A percentile compares a stretch with the other conserved stretches of the same genome.
Conservation (phyloP, 1,284 basidiomycete genomes). For the Paramarasmius palmivorus region DNA sequence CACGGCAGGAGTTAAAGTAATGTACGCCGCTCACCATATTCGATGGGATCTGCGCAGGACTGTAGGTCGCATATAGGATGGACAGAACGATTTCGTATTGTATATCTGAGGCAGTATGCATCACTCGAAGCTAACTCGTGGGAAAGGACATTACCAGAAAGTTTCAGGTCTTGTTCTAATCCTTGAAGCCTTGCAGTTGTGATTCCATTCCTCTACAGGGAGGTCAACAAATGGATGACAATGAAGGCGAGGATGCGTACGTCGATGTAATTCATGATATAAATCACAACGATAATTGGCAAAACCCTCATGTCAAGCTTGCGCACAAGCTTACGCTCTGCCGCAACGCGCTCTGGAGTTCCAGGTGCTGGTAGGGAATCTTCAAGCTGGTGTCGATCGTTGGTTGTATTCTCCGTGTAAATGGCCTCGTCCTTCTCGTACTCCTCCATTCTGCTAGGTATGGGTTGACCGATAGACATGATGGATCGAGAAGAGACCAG, state of each 20-base stretch:
- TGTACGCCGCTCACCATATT: conserved; percentile 50
- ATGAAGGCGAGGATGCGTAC: too few species aligned
- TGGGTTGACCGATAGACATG: too few species aligned
- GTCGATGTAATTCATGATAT: too few species aligned
- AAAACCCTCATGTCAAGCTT: conserved; percentile 55
- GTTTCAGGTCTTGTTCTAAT: conserved; percentile 53
- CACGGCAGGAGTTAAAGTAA: background rate
- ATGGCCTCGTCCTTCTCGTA: too few species aligned
- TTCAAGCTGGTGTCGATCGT: too few species aligned
- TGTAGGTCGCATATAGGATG: conserved; percentile 60
- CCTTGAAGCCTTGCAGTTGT: conserved; percentile 63
- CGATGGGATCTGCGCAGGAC: conserved; percentile 63
- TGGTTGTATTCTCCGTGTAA: too few species aligned
- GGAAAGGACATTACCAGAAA: conserved; percentile 37
- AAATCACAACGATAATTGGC: too few species aligned
- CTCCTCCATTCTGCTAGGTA: too few species aligned
- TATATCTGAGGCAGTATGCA: conserved; percentile 42
- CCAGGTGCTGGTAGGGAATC: conserved; percentile 14
- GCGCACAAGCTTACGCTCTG: conserved; percentile 44
- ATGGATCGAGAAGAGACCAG: too few species aligned
- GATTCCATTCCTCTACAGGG: conserved; percentile 52
- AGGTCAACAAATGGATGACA: too few species aligned
- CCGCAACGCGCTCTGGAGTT: conserved; percentile 19
- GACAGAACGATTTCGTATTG: conserved; percentile 61
- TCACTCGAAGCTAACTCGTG: background rate